Base-by-base conservation (phyloP, 805 yeast species). In the Candida oleophila region DNA sequence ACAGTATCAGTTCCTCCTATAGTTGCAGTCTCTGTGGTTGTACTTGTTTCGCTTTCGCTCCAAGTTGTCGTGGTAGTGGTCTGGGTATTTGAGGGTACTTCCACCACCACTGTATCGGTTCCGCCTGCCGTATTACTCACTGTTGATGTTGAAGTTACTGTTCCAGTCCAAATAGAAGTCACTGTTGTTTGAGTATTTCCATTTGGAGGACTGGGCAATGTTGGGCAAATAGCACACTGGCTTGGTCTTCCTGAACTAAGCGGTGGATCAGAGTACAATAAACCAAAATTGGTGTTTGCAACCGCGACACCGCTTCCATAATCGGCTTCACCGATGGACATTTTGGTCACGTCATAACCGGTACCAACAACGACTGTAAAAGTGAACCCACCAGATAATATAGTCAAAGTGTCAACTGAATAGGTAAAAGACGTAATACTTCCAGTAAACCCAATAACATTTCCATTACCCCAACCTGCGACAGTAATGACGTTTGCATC, bases 381-480 rank as follows among this genome's bases (percentile, higher is more conserved):
- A 8, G 36, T 33, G 15, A 33, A 33, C n/a, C 36, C 36, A 14
- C 36, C 36, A 7, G 30, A 5, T 11, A 7, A 7, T n/a, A 33
- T 33, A 5, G 36, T 33, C 18, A 33, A 33, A 8, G 36, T 33
- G 15, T 33, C 36, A 18, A 15, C 18, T 19, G 7, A 15, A 37
- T 43, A 43, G 15, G 37, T 16, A n/a, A 30, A 50, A 4, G 53
- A 44, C 3, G 20, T 30, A 37, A 56, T 50, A 45, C 53, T 42
- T 19, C 49, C 48, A 51, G 53, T 52, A 40, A 60, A 44, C 20
- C 64, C 66, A 49, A 62, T 59, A 16, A 50, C 45, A 46, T 62
- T 62, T n/a, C 63, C 63, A 42, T 53, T 52, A 45, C 68, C 68
- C 49, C 53, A 63, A 16, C 66, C 66, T 21, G 56, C 55, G 42